A percentile compares a stretch with the other conserved stretches of the same genome.
Evolutionary conservation across 768 basidiomycete species (phyloP).

Genomic region (Mycena indigotica): DNA sequence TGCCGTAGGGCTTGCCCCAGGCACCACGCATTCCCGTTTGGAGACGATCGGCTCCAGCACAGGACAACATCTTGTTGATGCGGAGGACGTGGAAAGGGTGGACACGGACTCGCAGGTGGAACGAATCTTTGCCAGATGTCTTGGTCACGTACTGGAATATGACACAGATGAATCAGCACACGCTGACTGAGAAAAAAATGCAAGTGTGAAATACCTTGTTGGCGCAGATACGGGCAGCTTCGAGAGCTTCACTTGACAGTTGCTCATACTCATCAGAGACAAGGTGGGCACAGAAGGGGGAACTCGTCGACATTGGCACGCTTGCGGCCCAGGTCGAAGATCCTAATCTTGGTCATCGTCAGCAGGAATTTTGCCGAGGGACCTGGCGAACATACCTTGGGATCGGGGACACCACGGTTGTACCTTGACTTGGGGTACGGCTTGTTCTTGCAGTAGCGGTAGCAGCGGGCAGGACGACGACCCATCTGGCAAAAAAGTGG

Average conservation of each 20-base stretch:
- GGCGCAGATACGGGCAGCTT: constrained; percentile 98
- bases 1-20: constrained; percentile 98
- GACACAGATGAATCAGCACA: too few species aligned
- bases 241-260: constrained; percentile 91
- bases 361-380: not conserved
- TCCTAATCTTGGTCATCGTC: constrained; percentile 77
- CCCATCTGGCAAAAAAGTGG: constrained; percentile 61
- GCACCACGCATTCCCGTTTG: constrained; percentile 99
- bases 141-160: constrained; percentile 86
- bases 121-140: constrained; percentile 96
- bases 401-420: constrained; percentile 98
- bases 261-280: constrained; percentile 99
- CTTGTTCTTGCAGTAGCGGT: constrained; percentile 99
- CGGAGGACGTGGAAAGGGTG: constrained; percentile 99
- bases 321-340: constrained; percentile 95
- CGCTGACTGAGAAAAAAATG: too few species aligned
- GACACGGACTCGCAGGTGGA: constrained; percentile 95
- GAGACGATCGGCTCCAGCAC: constrained; percentile 97
- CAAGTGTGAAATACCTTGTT: too few species aligned
- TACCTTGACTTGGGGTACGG: constrained; percentile 94
- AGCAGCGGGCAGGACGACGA: constrained; percentile 97
- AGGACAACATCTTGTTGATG: constrained; percentile 99
- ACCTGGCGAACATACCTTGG: constrained; percentile 63
- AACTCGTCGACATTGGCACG: constrained; percentile 97
- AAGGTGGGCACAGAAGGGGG: constrained; percentile 93